phyloP scores from a whole-genome alignment of 345 rosid genomes.

The Citrus sp. region DNA sequence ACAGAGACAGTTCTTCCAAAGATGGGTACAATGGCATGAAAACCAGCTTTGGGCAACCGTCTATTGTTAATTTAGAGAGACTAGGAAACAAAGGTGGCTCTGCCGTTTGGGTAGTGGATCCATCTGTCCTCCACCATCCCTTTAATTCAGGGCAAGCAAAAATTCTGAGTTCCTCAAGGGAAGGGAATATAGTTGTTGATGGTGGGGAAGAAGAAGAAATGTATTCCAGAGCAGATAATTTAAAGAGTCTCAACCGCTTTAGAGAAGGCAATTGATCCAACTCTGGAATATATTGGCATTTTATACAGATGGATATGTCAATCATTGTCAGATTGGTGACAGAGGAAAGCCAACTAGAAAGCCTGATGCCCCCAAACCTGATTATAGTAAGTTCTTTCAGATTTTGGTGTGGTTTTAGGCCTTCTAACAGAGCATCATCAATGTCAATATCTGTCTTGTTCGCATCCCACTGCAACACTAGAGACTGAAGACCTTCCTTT shows the following conservation, averaged over 20 bases:
- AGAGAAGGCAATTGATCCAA: not conserved
- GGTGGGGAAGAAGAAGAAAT: not conserved
- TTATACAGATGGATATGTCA: not conserved
- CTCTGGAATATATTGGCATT: not conserved
- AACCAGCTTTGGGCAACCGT: not conserved
- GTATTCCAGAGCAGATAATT: not conserved
- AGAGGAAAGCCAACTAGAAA: not conserved
- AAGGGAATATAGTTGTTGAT: not conserved
- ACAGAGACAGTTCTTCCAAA: not conserved
- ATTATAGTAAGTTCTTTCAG: not conserved
- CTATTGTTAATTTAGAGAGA: constrained; percentile 1
- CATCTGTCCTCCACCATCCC: constrained; percentile 5
- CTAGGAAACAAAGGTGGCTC: constrained; percentile 6
- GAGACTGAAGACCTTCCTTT: constrained; percentile 4
- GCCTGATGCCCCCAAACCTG: not conserved
- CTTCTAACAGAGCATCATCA: not conserved
- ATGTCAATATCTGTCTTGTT: not conserved
- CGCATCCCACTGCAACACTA: not conserved
- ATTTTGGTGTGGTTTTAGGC: constrained; percentile 5
- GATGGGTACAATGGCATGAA: constrained; percentile 12
- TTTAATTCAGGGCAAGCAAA: not conserved
- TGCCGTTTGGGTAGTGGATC: not conserved
- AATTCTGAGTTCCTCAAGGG: not conserved
- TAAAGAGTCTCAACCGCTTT: not conserved
- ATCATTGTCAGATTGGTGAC: not conserved